A percentile compares a stretch with the other conserved stretches of the same genome.
Conservation (phyloP, 495 filamentous ascomycete genomes). For the Podospora didyma region DNA sequence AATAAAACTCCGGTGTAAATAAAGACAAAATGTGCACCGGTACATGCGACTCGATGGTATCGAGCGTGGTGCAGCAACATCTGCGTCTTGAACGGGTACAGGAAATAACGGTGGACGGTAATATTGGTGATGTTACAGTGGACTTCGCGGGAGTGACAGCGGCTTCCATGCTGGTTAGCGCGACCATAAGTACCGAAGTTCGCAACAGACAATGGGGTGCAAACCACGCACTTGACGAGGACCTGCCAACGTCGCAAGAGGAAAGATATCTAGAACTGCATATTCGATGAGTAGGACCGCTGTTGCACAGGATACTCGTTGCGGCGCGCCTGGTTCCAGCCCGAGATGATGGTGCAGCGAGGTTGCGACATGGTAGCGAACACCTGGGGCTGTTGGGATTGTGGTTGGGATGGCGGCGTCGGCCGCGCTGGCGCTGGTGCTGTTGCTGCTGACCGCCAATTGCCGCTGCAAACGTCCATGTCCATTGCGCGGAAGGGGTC, state of each 20-base stretch:
- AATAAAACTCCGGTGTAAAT: background rate
- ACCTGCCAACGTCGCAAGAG: background rate
- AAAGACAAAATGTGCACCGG: background rate
- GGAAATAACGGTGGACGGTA: background rate
- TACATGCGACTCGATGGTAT: background rate
- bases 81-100: background rate
- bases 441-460: background rate
- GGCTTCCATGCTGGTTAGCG: background rate
- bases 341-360: background rate
- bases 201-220: background rate
- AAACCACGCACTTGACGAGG: background rate
- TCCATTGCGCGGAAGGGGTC: background rate
- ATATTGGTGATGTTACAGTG: background rate
- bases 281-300: background rate
- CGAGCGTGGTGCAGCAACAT: background rate
- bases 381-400: background rate
- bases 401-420: background rate
- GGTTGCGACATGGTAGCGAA: background rate
- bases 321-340: slow-evolving; percentile 5
- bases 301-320: slow-evolving; percentile 1
- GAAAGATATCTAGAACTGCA: background rate
- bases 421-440: background rate
- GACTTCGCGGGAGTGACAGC: background rate
- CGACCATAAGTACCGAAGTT: background rate
- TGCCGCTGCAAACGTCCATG: background rate